Percentiles rank a stretch among this genome's conserved stretches.
These are phyloP conservation scores for Apophysomyces trapeziformis DNA, from an alignment of 371 early-diverging fungal genomes.

Conservation along the genomic window DNA sequence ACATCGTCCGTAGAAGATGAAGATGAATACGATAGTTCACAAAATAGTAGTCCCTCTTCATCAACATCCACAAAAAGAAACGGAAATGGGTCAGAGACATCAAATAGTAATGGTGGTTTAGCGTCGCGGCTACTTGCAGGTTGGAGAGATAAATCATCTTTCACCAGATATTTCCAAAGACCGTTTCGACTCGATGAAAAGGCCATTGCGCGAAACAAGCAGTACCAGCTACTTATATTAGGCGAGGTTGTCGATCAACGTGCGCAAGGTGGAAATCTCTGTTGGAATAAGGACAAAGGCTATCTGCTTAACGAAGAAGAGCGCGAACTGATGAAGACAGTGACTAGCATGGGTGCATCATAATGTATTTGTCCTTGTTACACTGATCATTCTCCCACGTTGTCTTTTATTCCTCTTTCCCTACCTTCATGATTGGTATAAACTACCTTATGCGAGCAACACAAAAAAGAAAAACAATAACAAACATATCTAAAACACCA, in stretches of 20 bases:
- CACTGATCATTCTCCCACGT: not conserved
- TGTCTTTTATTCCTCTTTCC: not conserved
- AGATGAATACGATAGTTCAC: slow-evolving; percentile 17
- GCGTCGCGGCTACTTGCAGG: slow-evolving; percentile 18
- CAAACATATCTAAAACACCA: not conserved
- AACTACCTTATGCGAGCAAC: not conserved
- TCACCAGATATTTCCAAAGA: slow-evolving; percentile 34
- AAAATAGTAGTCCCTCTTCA: not conserved
- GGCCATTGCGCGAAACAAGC: slow-evolving; percentile 45
- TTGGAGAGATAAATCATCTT: slow-evolving; percentile 14
- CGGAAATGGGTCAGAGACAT: not conserved
- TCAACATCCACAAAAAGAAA: slow-evolving; percentile 8
- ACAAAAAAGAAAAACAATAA: not conserved
- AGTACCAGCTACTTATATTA: slow-evolving; percentile 47
- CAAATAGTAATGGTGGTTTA: slow-evolving; percentile 9
- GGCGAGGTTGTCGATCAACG: slow-evolving; percentile 40
- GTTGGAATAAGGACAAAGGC: slow-evolving; percentile 37
- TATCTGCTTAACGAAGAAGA: slow-evolving; percentile 40
- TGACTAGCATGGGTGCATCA: slow-evolving; percentile 33
- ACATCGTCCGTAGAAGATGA: slow-evolving; percentile 20
- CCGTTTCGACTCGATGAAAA: slow-evolving; percentile 50
- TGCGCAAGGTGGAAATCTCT: slow-evolving; percentile 26
- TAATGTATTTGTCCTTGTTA: slow-evolving; percentile 2
- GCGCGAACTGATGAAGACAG: slow-evolving; percentile 42
- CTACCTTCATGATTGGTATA: not conserved